Evolutionary conservation across 2,329 filamentous ascomycete species (phyloP).

Genomic region (Chalaropsis thielavioides): DNA sequence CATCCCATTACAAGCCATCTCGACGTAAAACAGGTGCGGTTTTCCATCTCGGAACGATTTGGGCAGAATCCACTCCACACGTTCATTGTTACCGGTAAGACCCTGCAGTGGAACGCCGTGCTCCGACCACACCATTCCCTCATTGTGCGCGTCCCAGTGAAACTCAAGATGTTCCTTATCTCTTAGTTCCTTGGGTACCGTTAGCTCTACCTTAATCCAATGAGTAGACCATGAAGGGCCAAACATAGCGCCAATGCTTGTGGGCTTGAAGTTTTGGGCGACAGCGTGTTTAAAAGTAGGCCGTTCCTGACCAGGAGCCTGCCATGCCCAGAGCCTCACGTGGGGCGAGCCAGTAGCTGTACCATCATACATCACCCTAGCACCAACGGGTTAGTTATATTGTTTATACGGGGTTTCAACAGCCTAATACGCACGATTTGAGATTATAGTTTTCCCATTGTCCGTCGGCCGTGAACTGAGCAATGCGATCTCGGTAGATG

Average conservation of each 20-base stretch:
- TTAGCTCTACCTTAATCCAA: slow-evolving; percentile 81
- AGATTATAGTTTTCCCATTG: slow-evolving; percentile 68
- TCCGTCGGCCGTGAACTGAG: slow-evolving; percentile 63
- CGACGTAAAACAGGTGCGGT: slow-evolving; percentile 81
- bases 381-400: background rate
- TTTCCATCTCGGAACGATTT: slow-evolving; percentile 68
- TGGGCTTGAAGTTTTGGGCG: slow-evolving; percentile 44
- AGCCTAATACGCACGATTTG: slow-evolving; percentile 39
- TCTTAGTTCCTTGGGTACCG: slow-evolving; percentile 55
- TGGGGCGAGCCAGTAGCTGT: slow-evolving; percentile 52
- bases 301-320: slow-evolving; percentile 61
- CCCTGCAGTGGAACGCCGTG: slow-evolving; percentile 85
- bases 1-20: slow-evolving; percentile 98
- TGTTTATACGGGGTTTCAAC: background rate
- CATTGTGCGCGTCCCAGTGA: slow-evolving; percentile 90
- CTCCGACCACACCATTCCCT: slow-evolving; percentile 86
- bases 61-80: slow-evolving; percentile 83
- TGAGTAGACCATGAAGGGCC: slow-evolving; percentile 96
- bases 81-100: slow-evolving; percentile 75
- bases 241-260: slow-evolving; percentile 63
- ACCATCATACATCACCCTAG: slow-evolving; percentile 58
- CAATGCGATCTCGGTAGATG: slow-evolving; percentile 74
- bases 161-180: slow-evolving; percentile 79
- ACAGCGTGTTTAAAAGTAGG: slow-evolving; percentile 61
- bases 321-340: slow-evolving; percentile 76